These are phyloP conservation scores for Ganoderma sinense DNA, from an alignment of 1,284 basidiomycete genomes.

Conservation along the genomic window DNA sequence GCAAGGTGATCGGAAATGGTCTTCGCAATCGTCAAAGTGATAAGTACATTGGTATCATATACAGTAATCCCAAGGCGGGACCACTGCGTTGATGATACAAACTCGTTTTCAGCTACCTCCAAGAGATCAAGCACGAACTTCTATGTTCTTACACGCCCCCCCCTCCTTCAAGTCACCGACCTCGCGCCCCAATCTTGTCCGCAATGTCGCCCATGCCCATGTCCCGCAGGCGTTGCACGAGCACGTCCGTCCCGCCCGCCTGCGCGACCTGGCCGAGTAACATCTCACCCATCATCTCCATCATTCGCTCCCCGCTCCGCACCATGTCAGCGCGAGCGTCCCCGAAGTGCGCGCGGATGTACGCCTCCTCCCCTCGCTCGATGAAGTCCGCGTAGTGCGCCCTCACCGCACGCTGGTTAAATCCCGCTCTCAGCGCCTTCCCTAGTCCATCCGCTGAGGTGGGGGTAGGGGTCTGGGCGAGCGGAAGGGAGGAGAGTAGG, in stretches of 20 bases:
- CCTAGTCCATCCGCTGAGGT: background rate
- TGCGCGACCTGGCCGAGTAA: conserved; percentile 21
- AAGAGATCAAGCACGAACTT: too few relatives aligned
- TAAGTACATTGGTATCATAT: too few relatives aligned
- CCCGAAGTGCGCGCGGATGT: conserved; percentile 18
- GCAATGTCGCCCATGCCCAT: conserved; percentile 19
- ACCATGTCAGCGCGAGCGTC: conserved; percentile 15
- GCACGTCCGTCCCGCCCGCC: conserved; percentile 16
- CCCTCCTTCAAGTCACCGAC: background rate
- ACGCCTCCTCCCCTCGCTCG: conserved; percentile 21
- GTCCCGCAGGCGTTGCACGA: conserved; percentile 15
- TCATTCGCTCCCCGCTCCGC: background rate
- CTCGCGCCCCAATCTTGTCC: conserved; percentile 19
- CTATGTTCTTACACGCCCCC: too few relatives aligned
- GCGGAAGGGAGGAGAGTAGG: conserved; percentile 10
- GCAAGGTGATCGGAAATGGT: too few relatives aligned
- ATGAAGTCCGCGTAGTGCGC: conserved; percentile 23
- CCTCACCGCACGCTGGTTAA: conserved; percentile 17
- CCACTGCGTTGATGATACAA: too few relatives aligned
- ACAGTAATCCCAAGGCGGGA: too few relatives aligned
- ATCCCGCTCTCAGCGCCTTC: conserved; percentile 8
- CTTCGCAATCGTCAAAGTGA: too few relatives aligned
- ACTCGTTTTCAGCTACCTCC: too few relatives aligned
- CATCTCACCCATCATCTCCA: conserved; percentile 20
- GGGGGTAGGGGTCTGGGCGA: background rate